Evolutionary conservation across 2,329 filamentous ascomycete genomes (phyloP), one percentile per base, ranked within the genome.

Genomic region (Periconia sp.): DNA sequence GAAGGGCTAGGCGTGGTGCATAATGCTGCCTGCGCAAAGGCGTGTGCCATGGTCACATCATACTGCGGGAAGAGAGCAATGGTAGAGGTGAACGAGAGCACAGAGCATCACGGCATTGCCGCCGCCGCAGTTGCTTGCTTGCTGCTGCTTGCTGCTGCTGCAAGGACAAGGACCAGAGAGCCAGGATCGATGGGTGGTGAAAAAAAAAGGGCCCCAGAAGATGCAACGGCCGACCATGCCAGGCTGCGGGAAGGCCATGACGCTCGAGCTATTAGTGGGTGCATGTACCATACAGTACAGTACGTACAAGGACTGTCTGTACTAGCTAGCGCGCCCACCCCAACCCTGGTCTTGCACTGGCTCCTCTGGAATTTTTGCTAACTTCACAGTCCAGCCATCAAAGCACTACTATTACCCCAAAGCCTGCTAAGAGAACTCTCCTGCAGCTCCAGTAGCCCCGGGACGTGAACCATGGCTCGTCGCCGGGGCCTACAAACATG

Each of bases 391-490:
- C 66, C 68, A 71, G 69, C 68, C 68, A 69, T 68, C 63, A 65
- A 70, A 64, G 15, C 11, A 13, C 11, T 14, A 37, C 15, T 37
- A 69, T 66, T 72, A 73, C 71, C 69, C 71, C 70, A 72, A 73
- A 68, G 61, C 70, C 69, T 73, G 68, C 70, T 72, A 71, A 73
- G 60, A 65, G 62, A 64, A 61, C 64, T 58, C 61, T 69, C 68
- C 68, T 74, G 71, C 70, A 73, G 66, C 68, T 71, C 69, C 66
- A 70, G 66, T 68, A 69, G 65, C 64, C 67, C 69, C 70, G 66
- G 70, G 69, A 71, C 70, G 69, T 67, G 70, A 72, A 72, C 57
- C 65, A 72, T 71, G 61, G 61, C 60, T 70, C 67, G 67, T 67
- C 68, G 69, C 69, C 67, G 68, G 70, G 68, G 62, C 68, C 65